phyloP scores from a whole-genome alignment of 192 early-diverging fungal species.

The Coemansia sp. region DNA sequence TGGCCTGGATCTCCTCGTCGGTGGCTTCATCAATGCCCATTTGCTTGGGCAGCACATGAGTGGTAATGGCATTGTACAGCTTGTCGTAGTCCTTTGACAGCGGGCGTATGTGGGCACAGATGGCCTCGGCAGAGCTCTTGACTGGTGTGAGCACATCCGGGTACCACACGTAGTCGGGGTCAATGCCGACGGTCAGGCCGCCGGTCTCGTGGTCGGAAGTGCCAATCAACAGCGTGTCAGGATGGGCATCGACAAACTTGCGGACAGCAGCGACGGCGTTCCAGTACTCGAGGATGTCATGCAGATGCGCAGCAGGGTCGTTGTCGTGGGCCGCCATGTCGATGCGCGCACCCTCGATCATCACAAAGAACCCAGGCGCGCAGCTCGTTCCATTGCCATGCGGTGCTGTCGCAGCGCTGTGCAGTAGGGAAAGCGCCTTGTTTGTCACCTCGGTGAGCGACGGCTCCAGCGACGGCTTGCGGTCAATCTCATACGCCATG shows the following conservation, averaged over 20 bases:
- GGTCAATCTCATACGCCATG: constrained; percentile 56
- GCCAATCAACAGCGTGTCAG: constrained; percentile 54
- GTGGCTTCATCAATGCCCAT: constrained; percentile 43
- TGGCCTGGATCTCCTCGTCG: constrained; percentile 6
- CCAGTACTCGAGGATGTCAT: constrained; percentile 60
- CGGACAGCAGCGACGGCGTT: constrained; percentile 49
- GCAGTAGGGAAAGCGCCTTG: constrained; percentile 41
- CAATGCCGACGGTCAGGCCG: constrained; percentile 52
- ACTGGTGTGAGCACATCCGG: constrained; percentile 34
- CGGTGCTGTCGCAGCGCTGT: not conserved
- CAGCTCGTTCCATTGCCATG: not conserved
- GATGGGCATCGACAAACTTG: constrained; percentile 45
- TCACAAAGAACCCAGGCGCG: constrained; percentile 54
- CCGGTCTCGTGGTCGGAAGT: constrained; percentile 67
- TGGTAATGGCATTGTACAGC: not conserved
- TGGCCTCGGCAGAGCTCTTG: constrained; percentile 24
- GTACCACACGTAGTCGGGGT: constrained; percentile 57
- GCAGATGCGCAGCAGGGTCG: constrained; percentile 59
- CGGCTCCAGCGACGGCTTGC: constrained; percentile 40
- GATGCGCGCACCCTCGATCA: constrained; percentile 64
- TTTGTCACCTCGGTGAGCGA: constrained; percentile 56
- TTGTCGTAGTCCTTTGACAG: not conserved
- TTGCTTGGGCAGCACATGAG: constrained; percentile 13
- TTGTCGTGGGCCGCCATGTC: constrained; percentile 61
- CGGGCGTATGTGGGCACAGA: constrained; percentile 13